phyloP scores from a whole-genome alignment of 2,329 filamentous ascomycete genomes.

The Ambrosiella cleistominuta region DNA sequence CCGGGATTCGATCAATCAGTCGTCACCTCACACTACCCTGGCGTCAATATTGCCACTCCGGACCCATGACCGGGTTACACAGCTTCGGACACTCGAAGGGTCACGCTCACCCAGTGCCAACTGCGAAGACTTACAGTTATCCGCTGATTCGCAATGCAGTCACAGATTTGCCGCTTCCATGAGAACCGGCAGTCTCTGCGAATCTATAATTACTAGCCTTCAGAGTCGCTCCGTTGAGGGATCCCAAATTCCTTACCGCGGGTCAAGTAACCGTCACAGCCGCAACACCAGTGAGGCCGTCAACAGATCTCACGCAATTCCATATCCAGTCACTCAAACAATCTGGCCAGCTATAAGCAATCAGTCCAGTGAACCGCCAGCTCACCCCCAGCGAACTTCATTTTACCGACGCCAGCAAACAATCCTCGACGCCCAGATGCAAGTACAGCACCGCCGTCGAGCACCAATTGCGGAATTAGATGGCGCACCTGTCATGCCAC shows the following conservation, averaged over 20 bases:
- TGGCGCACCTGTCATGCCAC: neutral
- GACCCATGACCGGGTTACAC: neutral
- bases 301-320: too few relatives aligned
- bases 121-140: too few relatives aligned
- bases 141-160: too few relatives aligned
- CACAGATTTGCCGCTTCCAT: too few relatives aligned
- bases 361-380: neutral
- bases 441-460: neutral
- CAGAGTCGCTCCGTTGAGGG: too few relatives aligned
- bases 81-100: neutral
- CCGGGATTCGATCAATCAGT: neutral
- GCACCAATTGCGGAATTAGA: neutral
- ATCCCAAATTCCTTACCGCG: neutral
- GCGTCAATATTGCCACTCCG: neutral
- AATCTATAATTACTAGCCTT: too few relatives aligned
- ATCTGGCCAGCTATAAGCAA: neutral
- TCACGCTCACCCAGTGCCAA: neutral
- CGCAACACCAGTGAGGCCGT: neutral
- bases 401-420: neutral
- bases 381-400: neutral
- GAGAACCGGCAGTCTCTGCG: neutral
- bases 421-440: neutral
- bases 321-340: neutral
- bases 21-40: neutral
- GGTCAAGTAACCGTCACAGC: neutral